Conservation (phyloP, 1,139 yeast genomes). For the Geotrichum bryndzae region DNA sequence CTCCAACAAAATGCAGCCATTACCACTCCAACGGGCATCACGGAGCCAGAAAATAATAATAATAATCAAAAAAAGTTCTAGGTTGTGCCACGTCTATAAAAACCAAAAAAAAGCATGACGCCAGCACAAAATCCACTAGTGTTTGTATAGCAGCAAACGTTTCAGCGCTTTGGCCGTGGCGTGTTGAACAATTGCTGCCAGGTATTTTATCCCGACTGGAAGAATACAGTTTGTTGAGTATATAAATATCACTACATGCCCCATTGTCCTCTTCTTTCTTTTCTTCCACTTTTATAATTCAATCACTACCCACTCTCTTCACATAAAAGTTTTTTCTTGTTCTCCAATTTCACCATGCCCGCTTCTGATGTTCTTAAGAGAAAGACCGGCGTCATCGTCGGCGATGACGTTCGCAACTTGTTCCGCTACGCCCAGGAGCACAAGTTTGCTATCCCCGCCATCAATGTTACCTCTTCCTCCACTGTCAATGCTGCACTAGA, state of each 20-base stretch:
- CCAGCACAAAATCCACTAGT: too few species aligned
- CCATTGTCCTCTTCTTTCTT: background rate
- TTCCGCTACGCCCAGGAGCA: conserved; percentile 90
- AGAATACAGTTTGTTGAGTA: too few species aligned
- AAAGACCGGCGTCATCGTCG: conserved; percentile 96
- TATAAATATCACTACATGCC: background rate
- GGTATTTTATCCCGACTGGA: too few species aligned
- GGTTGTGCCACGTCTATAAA: background rate
- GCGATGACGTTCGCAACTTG: conserved; percentile 85
- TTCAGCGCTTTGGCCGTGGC: background rate
- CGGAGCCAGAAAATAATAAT: too few species aligned
- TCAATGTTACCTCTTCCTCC: conserved; percentile 95
- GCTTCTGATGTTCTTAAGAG: conserved; percentile 64
- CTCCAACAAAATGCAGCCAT: too few species aligned
- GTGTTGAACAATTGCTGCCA: background rate
- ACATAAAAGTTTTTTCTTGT: too few species aligned
- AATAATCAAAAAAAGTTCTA: too few species aligned
- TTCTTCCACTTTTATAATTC: background rate
- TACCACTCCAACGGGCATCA: too few species aligned
- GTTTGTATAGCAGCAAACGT: too few species aligned
- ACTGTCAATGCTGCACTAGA: conserved; percentile 95
- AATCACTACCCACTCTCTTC: background rate
- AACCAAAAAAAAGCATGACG: too few species aligned
- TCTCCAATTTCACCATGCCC: conserved; percentile 20
- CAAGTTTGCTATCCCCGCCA: conserved; percentile 96